Evolutionary conservation across 331 rosid genomes (phyloP).

Genomic region (Phaseolus coccineus): DNA sequence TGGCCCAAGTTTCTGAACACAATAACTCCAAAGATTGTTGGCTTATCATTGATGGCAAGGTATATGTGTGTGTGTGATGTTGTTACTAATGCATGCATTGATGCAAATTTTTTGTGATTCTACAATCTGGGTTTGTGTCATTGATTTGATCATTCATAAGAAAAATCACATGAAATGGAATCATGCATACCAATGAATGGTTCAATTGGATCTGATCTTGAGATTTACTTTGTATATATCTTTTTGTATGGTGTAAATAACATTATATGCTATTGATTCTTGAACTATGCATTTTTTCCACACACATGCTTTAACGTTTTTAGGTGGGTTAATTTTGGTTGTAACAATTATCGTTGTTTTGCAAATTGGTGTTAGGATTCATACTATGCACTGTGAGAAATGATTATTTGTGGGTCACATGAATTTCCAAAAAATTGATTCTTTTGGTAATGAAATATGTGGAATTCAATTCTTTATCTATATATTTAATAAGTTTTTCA

Average conservation of each 20-base stretch:
- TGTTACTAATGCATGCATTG: not conserved
- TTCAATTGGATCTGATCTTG: constrained; percentile 19
- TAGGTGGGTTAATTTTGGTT: not conserved
- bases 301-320: not conserved
- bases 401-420: not conserved
- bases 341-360: not conserved
- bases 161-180: not conserved
- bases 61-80: not conserved
- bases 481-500: not conserved
- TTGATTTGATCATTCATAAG: not conserved
- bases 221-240: not conserved
- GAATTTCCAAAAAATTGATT: not conserved
- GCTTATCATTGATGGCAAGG: constrained; percentile 80
- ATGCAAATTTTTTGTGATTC: constrained; percentile 5
- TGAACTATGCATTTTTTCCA: not conserved
- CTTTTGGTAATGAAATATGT: not conserved
- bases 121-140: not conserved
- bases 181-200: not conserved
- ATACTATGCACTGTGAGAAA: not conserved
- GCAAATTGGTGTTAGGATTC: not conserved
- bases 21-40: constrained; percentile 68
- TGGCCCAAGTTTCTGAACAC: constrained; percentile 64
- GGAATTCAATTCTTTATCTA: not conserved
- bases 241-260: not conserved
- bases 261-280: not conserved